A percentile compares a stretch with the other conserved stretches of the same genome.
Conservation (phyloP, 2,329 filamentous ascomycete genomes). For the Sarocladium oryzae region DNA sequence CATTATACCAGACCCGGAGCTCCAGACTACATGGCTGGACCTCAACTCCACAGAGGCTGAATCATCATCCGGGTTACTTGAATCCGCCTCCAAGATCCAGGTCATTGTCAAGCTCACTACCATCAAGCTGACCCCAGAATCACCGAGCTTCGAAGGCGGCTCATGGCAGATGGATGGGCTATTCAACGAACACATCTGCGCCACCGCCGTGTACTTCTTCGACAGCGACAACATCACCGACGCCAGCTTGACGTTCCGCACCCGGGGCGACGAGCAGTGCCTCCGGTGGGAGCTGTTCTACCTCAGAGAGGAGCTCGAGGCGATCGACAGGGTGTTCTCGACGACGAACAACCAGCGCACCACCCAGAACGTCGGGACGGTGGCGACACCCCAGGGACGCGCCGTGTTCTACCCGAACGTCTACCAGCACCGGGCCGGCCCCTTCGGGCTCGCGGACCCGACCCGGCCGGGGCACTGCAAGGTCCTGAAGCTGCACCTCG, state of each 20-base stretch:
- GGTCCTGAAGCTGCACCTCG: constrained; percentile 53
- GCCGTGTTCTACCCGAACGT: constrained; percentile 51
- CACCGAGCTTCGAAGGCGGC: constrained; percentile 47
- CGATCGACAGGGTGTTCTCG: constrained; percentile 29
- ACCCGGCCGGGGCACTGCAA: constrained; percentile 51
- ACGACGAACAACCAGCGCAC: constrained; percentile 5
- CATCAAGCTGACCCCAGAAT: constrained; percentile 53
- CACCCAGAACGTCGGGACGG: constrained; percentile 36
- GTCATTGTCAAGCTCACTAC: constrained; percentile 58
- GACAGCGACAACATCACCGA: constrained; percentile 54
- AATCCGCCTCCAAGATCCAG: constrained; percentile 37
- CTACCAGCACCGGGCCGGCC: constrained; percentile 43
- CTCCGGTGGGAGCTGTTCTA: constrained; percentile 23
- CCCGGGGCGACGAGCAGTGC: constrained; percentile 26
- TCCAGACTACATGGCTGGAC: too few species aligned
- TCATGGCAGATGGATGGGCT: constrained; percentile 51
- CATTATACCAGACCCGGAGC: not conserved
- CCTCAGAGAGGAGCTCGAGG: constrained; percentile 18
- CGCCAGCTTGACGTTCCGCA: constrained; percentile 43
- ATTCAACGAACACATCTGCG: constrained; percentile 57
- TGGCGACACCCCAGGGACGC: constrained; percentile 39
- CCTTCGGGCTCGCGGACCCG: constrained; percentile 45
- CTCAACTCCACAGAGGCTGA: not conserved
- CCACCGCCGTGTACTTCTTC: constrained; percentile 58
- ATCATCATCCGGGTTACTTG: constrained; percentile 20